Base-by-base conservation (phyloP, 177 flowering plant genomes). In the Tripterygium wilfordii region DNA sequence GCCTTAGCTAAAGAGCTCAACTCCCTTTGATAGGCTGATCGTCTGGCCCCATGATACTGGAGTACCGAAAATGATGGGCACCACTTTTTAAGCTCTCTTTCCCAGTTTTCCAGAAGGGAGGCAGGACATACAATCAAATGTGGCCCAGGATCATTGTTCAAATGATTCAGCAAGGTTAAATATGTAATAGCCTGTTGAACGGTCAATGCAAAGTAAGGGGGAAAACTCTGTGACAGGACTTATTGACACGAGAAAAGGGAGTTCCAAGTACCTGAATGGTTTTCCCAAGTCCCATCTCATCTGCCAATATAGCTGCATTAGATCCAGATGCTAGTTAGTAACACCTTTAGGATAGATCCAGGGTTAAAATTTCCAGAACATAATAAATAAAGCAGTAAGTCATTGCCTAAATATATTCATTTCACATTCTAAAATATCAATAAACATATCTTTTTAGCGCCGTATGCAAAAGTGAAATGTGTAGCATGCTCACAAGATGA, bases 201-300 rank as follows among this genome's bases (percentile, higher is more conserved):
- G 8, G 45, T 53, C 37, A 42, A 57, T 23, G 45, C 52, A 29
- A 4, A 40, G 10, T 47, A 23, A 3, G 32, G 33, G 33, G 42
- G n/a, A n/a, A 38, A 38, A 12, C 12, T 1, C 13, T 8, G 1
- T 18, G 12, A 8, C 42, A n/a, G n/a, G n/a, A n/a, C n/a, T n/a
- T n/a, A 38, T 3, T 18, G 13, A 38, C 15, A 8, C 6, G 45
- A 21, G n/a, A 59, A 15, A 42, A 36, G 19, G 18, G 38, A 49
- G n/a, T 19, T 27, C 19, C 12, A 49, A 21, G 16, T 61, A 91
- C 98, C 95, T 91, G 98, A 57, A 91, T 70, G n/a, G 98, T 91
- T 71, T 91, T 91, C 42, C 98, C 98, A 45, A 91, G 89, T 44
- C 98, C 98, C 98, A 91, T 91, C 72, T 91, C 98, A 77, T 91